Evolutionary conservation across 2,329 filamentous ascomycete genomes (phyloP), one percentile per base, ranked within the genome.

Genomic region (Nannizzia gypsea): DNA sequence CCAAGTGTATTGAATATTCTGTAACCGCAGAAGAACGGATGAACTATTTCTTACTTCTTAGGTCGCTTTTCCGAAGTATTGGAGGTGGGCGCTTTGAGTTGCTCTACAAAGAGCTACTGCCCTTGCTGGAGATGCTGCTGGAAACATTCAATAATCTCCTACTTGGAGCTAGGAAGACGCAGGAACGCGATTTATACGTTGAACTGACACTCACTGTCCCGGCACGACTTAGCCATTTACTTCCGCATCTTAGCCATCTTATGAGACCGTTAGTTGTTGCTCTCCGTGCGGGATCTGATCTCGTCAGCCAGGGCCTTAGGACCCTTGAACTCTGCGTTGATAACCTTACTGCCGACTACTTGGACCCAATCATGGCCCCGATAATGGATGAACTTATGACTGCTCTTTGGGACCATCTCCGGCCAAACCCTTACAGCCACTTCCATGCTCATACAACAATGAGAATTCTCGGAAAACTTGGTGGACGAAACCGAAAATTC

Each of bases 331-430:
- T 99, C 1, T 99, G 93, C 68, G 93, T 99, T 17, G 93, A 99
- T 64, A 99, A 99, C 67, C 81, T 99, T 0, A 99, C 95, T 0
- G 92, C 93, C 0, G 93, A 99, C 68, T 99, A 99, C 69, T 78
- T 99, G 13, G 93, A 99, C 67, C 95, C 93, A 0, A 97, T 99
- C 67, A 99, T 99, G 92, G 90, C 92, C 1, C 95, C 93, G 0
- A 95, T 97, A 26, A 97, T 99, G 72, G 92, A 99, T 67, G 93
- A 99, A 70, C 79, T 99, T 50, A 99, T 99, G 93, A 93, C 90
- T 54, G 92, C 92, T 1, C 80, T 99, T 0, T 99, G 95, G 80
- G 91, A 96, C 64, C 95, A 99, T 71, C 80, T 99, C 46, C 88
- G 88, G 67, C 95, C 93, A 6, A 87, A 91, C 63, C 93, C 93